A percentile compares a stretch with the other conserved stretches of the same genome.
These are phyloP conservation scores for Trichoderma sp. DNA, from an alignment of 2,329 filamentous ascomycete species.

Conservation along the genomic window DNA sequence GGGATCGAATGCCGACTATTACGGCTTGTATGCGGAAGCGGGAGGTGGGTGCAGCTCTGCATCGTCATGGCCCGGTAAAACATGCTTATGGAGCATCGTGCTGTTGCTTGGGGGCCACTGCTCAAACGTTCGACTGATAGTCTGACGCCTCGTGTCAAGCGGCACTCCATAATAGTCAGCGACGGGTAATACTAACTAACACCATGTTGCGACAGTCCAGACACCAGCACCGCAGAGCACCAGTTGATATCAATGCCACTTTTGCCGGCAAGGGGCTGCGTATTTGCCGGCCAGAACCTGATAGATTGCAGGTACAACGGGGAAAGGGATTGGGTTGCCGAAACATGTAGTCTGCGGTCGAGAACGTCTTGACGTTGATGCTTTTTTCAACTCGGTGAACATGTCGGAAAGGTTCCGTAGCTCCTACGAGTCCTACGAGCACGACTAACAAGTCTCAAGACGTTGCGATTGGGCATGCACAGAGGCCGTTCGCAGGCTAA, in stretches of 20 bases:
- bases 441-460: background rate
- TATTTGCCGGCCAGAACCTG: background rate
- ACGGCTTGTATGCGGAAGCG: background rate
- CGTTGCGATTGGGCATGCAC: background rate
- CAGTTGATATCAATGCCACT: background rate
- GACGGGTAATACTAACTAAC: background rate
- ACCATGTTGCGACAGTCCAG: background rate
- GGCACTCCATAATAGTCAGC: background rate
- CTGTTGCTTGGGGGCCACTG: background rate
- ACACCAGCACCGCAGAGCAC: background rate
- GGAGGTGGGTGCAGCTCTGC: background rate
- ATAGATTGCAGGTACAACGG: background rate
- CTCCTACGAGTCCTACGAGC: background rate
- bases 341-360: background rate
- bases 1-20: slow-evolving; percentile 11
- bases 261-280: background rate
- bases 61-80: background rate
- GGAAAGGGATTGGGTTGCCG: background rate
- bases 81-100: background rate
- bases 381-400: background rate
- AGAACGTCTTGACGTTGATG: background rate
- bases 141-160: background rate
- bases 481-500: background rate
- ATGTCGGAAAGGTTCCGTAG: background rate
- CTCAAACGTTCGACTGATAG: slow-evolving; percentile 7